Base-by-base conservation (phyloP, 2,329 filamentous ascomycete genomes). In the Xylaria sp. region DNA sequence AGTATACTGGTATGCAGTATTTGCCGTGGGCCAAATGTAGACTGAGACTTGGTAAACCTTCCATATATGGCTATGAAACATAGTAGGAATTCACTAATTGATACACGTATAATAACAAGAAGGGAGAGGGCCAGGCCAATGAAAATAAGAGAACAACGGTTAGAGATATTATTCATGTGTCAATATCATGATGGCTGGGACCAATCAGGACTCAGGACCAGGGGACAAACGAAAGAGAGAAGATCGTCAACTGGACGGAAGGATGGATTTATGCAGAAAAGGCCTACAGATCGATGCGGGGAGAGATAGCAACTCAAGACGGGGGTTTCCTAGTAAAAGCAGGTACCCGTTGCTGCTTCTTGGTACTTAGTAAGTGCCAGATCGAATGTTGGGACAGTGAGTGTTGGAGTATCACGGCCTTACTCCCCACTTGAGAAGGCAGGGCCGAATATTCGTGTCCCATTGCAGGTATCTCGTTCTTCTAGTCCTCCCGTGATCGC, bases 1-100 rank as follows among this genome's bases (percentile, higher is more conserved):
- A 50, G 40, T 37, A 58, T 29, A 55, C 44, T 59, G 62, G 54
- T 6, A 59, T 64, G 62, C 58, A 59, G 62, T 27, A 53, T 64
- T 51, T 51, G 55, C 37, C 48, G 13, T 44, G 58, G 32, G 51
- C 42, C 53, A 32, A n/a, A 29, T 55, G 50, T 51, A 55, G 51
- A 23, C 42, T 23, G 25, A 44, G 10, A 29, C 32, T 53, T 51
- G 13, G 42, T 44, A 37, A 35, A 27, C 27, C 55, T 29, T 29
- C 48, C 42, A 44, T 53, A 44, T 37, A 37, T 48, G 25, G 21
- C 23, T 44, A 32, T 50, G 32, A 48, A 48, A 60, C 47, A 48
- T 10, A 35, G 10, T 55, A 13, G 5, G 10, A 18, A 47, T 8
- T 23, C n/a, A n/a, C 44, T 40, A 44, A 32, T 40, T 29, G 8